Evolutionary conservation across 306 rosid genomes (phyloP).

Genomic region (Cucumis cinereus): DNA sequence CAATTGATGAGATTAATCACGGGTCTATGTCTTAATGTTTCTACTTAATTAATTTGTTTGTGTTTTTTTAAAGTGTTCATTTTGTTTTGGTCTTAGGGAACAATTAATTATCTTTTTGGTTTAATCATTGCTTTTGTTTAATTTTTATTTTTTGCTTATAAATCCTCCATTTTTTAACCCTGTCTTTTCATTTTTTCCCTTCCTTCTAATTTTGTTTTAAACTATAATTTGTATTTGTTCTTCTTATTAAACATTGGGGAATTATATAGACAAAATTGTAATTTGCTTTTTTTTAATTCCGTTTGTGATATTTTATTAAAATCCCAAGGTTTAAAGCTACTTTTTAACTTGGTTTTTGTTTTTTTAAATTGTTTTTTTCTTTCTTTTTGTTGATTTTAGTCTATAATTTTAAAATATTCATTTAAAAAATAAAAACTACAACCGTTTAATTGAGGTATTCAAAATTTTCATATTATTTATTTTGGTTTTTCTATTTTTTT

Average conservation of each 20-base stretch:
- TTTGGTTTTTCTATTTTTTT: too few species aligned
- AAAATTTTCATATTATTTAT: too few species aligned
- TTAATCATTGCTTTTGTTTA: neutral
- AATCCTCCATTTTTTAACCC: neutral
- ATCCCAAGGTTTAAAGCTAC: too few species aligned
- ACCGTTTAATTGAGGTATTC: too few species aligned
- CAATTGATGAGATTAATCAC: constrained; percentile 1
- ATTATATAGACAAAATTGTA: neutral
- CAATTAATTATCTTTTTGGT: neutral
- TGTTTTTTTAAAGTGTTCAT: neutral
- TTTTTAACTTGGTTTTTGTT: too few species aligned
- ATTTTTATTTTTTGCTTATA: neutral
- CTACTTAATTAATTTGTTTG: neutral
- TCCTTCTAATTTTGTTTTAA: neutral
- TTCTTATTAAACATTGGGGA: neutral
- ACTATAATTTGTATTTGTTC: too few species aligned
- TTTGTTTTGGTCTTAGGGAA: neutral
- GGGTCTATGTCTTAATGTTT: neutral
- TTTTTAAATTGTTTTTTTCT: too few species aligned
- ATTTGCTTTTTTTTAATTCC: neutral
- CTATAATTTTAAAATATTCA: too few species aligned
- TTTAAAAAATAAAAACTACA: too few species aligned
- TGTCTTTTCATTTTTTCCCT: too few species aligned
- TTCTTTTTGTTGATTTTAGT: too few species aligned
- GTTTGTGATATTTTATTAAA: neutral